Evolutionary conservation across 2,329 filamentous ascomycete genomes (phyloP).

Genomic region (Diaporthe australafricana): DNA sequence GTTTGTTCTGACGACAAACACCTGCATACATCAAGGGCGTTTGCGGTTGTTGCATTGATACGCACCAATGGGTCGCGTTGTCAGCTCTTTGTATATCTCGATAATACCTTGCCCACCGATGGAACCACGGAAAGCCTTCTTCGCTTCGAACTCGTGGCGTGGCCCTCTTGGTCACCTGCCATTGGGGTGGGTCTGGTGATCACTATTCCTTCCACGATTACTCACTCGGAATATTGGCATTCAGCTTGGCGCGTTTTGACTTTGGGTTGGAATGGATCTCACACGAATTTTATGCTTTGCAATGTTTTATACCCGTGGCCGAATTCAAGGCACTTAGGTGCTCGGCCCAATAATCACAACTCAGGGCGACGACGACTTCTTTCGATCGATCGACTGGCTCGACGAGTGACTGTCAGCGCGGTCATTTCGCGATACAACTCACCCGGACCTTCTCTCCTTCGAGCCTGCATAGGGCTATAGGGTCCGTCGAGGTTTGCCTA

Average conservation of each 20-base stretch:
- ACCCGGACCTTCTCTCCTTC: background rate
- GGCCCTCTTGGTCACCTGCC: background rate
- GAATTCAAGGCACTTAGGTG: constrained; percentile 13
- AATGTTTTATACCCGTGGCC: constrained; percentile 35
- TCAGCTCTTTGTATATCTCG: constrained; percentile 7
- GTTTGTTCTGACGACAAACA: background rate
- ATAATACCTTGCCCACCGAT: constrained; percentile 33
- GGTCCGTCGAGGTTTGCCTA: background rate
- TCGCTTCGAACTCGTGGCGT: constrained; percentile 3
- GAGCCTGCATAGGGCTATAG: background rate
- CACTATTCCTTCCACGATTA: constrained; percentile 10
- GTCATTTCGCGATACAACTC: background rate
- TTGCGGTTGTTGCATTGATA: constrained; percentile 21
- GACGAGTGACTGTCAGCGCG: background rate
- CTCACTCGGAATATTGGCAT: constrained; percentile 30
- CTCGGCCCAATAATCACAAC: constrained; percentile 27
- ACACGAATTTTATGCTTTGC: constrained; percentile 37
- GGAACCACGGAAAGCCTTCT: background rate
- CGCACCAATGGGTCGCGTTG: constrained; percentile 12
- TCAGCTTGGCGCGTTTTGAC: constrained; percentile 28
- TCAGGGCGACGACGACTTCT: background rate
- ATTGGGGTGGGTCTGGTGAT: constrained; percentile 11
- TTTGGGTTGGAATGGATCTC: constrained; percentile 3
- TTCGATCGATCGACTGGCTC: background rate
- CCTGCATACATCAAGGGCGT: constrained; percentile 33